phyloP scores from a whole-genome alignment of 148 eudicot genomes.

The Selenicereus undatus region DNA sequence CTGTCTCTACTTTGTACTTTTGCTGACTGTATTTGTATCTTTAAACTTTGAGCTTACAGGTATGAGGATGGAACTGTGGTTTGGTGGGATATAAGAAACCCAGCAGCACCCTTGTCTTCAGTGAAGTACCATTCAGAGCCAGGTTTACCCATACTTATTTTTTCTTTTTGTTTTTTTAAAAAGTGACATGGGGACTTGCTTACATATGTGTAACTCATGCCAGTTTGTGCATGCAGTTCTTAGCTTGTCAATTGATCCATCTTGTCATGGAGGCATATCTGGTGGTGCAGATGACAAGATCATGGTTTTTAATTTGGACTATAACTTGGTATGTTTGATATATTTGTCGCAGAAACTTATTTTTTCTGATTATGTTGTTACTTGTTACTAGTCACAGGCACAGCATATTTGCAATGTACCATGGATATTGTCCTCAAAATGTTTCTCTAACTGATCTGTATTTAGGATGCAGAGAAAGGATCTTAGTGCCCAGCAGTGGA shows the following conservation, averaged over 20 bases:
- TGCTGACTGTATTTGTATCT: neutral
- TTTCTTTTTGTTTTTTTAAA: neutral
- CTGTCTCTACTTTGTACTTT: neutral
- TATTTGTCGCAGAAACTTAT: neutral
- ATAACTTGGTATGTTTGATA: constrained; percentile 42
- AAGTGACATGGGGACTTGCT: neutral
- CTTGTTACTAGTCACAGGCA: neutral
- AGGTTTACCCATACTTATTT: constrained; percentile 31
- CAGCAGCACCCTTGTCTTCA: constrained; percentile 53
- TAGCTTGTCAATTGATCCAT: constrained; percentile 61
- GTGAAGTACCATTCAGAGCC: constrained; percentile 80
- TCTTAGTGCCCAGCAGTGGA: too few species aligned
- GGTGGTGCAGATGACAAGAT: constrained; percentile 84
- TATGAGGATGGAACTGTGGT: constrained; percentile 27
- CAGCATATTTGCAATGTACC: neutral
- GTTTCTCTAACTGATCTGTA: too few species aligned
- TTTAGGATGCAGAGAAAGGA: too few species aligned
- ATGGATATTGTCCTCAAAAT: too few species aligned
- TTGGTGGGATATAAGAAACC: constrained; percentile 90
- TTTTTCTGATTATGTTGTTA: neutral
- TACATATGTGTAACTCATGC: constrained; percentile 6
- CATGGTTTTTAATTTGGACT: constrained; percentile 50
- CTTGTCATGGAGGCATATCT: constrained; percentile 70
- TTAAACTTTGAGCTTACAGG: neutral
- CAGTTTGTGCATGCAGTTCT: constrained; percentile 47